Evolutionary conservation across 768 basidiomycete species (phyloP).

Genomic region (Suillus weaverae): DNA sequence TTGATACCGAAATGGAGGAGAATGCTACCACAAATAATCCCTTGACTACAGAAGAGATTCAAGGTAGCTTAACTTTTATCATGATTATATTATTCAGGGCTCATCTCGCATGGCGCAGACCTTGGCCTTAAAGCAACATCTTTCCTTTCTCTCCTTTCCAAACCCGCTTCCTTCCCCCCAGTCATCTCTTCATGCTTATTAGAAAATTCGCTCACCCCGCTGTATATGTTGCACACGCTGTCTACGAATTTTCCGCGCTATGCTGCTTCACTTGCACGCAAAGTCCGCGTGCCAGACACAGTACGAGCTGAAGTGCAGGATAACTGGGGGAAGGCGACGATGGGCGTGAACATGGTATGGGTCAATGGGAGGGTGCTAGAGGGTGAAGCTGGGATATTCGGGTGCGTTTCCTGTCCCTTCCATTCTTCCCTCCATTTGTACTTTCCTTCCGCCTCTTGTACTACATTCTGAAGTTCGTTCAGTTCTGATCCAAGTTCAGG

Average conservation of each 20-base stretch:
- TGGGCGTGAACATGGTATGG: constrained; percentile 66
- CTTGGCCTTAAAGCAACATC: constrained; percentile 77
- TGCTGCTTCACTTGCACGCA: constrained; percentile 69
- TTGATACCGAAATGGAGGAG: constrained; percentile 29
- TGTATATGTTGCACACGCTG: constrained; percentile 53
- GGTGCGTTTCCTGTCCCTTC: constrained; percentile 22
- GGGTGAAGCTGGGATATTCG: constrained; percentile 59
- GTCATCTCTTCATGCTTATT: constrained; percentile 17
- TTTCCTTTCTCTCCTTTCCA: constrained; percentile 62
- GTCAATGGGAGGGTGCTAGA: constrained; percentile 79
- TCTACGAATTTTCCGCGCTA: constrained; percentile 92
- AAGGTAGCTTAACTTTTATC: constrained; percentile 37
- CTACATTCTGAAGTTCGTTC: not conserved
- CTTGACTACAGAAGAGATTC: constrained; percentile 53
- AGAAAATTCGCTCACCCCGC: constrained; percentile 19
- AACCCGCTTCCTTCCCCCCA: constrained; percentile 45
- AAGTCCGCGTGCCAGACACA: constrained; percentile 52
- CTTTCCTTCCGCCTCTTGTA: not conserved
- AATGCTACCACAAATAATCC: constrained; percentile 44
- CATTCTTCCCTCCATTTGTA: not conserved
- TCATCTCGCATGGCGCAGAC: constrained; percentile 32
- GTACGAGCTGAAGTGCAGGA: constrained; percentile 55
- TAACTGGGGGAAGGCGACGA: constrained; percentile 54
- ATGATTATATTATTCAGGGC: not conserved
- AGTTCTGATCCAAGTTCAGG: constrained; percentile 29